Percentiles rank a stretch among this genome's conserved stretches.
Evolutionary conservation across 2,329 filamentous ascomycete species (phyloP).

Genomic region (Apiospora phragmitis): DNA sequence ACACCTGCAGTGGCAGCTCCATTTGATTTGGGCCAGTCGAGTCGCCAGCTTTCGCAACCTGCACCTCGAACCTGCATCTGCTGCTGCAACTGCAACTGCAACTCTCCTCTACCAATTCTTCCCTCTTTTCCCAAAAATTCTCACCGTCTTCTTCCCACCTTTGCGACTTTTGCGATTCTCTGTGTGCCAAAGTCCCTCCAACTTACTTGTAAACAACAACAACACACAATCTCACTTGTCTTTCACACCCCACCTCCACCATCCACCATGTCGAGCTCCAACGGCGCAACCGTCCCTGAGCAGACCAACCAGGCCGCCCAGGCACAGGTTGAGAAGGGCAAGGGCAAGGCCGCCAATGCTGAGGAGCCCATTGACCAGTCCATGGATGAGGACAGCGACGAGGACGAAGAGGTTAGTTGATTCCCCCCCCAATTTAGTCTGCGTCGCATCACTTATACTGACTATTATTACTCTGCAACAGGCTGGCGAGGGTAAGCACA

Average conservation of each 20-base stretch:
- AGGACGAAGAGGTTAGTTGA: constrained; percentile 61
- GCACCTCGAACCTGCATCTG: constrained; percentile 5
- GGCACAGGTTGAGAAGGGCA: constrained; percentile 68
- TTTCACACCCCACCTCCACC: background rate
- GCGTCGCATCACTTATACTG: background rate
- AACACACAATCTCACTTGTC: constrained; percentile 11
- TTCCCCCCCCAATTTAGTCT: constrained; percentile 14
- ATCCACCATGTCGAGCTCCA: constrained; percentile 49
- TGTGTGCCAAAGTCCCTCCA: background rate
- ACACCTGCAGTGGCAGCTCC: constrained; percentile 8
- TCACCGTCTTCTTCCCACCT: constrained; percentile 9
- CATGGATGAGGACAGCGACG: constrained; percentile 76
- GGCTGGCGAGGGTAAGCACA: constrained; percentile 8
- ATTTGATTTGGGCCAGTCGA: constrained; percentile 4
- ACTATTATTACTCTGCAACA: background rate
- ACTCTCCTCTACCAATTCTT: constrained; percentile 4
- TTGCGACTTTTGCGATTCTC: constrained; percentile 5
- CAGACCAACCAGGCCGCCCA: constrained; percentile 42
- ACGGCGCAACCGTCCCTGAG: constrained; percentile 47
- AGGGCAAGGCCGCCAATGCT: constrained; percentile 74
- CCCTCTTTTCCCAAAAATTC: background rate
- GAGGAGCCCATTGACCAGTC: constrained; percentile 58
- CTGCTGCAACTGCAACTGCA: background rate
- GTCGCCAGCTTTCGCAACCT: constrained; percentile 8
- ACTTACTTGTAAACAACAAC: background rate